phyloP scores from a whole-genome alignment of 352 stramenopile species.

The Pythium myriotylum region DNA sequence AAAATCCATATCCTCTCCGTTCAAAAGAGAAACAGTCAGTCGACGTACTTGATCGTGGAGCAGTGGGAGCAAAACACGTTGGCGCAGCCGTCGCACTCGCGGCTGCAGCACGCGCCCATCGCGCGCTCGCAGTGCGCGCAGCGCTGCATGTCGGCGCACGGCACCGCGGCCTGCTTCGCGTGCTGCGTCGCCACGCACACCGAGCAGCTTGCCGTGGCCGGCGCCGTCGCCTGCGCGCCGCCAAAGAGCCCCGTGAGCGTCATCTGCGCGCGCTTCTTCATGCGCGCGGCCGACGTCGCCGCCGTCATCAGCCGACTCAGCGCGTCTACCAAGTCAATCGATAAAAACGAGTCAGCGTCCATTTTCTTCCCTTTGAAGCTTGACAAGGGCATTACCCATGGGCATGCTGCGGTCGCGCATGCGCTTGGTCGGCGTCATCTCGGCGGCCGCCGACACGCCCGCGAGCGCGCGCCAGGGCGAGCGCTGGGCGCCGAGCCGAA shows the following conservation, averaged over 20 bases:
- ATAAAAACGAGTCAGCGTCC: too few relatives aligned
- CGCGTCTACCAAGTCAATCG: constrained; percentile 48
- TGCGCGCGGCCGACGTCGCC: constrained; percentile 62
- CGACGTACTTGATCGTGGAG: constrained; percentile 79
- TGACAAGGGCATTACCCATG: too few relatives aligned
- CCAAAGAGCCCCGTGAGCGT: constrained; percentile 37
- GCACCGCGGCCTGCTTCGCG: constrained; percentile 13
- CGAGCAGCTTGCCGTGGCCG: constrained; percentile 24
- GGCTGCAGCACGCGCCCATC: constrained; percentile 63
- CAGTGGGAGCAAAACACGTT: constrained; percentile 73
- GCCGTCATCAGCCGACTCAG: constrained; percentile 80
- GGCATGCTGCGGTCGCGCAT: constrained; percentile 69
- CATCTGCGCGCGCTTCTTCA: constrained; percentile 66
- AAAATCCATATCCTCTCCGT: too few relatives aligned
- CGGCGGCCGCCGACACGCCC: not conserved
- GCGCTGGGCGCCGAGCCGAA: constrained; percentile 9
- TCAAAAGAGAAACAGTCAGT: too few relatives aligned
- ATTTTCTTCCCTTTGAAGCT: too few relatives aligned
- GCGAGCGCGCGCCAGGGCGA: not conserved
- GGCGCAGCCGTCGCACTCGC: constrained; percentile 60
- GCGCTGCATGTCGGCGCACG: constrained; percentile 23
- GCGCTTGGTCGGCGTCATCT: constrained; percentile 52
- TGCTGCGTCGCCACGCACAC: constrained; percentile 36
- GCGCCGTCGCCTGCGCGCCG: not conserved
- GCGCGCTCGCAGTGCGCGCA: constrained; percentile 69